Evolutionary conservation across 2,329 filamentous ascomycete species (phyloP).

Genomic region (Talaromyces pinophilus): DNA sequence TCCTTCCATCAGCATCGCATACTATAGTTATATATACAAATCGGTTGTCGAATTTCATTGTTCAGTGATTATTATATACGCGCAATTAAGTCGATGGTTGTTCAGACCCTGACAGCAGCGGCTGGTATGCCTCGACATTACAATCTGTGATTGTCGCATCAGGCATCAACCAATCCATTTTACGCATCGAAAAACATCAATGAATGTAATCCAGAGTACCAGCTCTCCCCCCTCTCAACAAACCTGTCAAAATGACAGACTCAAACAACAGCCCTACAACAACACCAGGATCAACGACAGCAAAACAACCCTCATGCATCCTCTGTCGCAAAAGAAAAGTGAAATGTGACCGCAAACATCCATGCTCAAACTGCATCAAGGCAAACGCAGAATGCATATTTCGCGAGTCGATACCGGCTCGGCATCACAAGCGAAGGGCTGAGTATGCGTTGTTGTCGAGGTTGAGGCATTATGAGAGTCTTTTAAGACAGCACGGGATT

Average conservation of each 20-base stretch:
- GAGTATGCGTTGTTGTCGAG: constrained; percentile 17
- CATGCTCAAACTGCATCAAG: constrained; percentile 51
- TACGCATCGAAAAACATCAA: background rate
- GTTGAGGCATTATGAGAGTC: constrained; percentile 19
- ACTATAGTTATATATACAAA: background rate
- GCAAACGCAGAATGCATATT: constrained; percentile 61
- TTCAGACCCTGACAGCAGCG: background rate
- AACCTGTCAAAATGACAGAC: background rate
- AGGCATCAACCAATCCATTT: background rate
- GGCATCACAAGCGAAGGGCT: constrained; percentile 19
- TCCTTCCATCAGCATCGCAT: background rate
- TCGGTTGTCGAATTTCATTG: background rate
- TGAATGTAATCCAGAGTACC: background rate
- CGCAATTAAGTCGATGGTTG: background rate
- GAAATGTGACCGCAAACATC: constrained; percentile 52
- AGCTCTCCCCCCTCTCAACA: background rate
- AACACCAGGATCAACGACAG: background rate
- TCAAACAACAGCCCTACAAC: background rate
- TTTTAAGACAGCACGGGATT: constrained; percentile 18
- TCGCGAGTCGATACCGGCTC: constrained; percentile 37
- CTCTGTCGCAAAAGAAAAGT: constrained; percentile 50
- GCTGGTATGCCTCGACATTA: background rate
- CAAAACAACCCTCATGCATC: constrained; percentile 35
- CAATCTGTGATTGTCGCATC: background rate
- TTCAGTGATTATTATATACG: background rate